Conservation (phyloP, 2,329 filamentous ascomycete species). For the Penicillium nordicum region DNA sequence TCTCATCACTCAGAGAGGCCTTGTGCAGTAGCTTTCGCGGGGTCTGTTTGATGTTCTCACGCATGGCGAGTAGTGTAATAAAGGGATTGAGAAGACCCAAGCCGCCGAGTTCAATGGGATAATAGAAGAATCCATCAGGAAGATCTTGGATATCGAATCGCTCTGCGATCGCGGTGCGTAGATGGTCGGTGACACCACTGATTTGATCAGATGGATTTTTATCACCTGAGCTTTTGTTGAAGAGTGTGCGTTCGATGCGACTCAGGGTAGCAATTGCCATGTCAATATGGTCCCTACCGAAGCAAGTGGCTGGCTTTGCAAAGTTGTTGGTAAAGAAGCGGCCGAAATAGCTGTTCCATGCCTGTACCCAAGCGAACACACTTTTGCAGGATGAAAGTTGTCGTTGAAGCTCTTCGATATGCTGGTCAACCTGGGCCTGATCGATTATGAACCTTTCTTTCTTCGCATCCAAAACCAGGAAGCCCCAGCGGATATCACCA, state of each 20-base stretch:
- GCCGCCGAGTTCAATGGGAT: conserved; percentile 51
- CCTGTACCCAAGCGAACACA: conserved; percentile 58
- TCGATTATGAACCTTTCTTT: conserved; percentile 59
- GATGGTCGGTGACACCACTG: conserved; percentile 53
- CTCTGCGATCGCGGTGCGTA: conserved; percentile 51
- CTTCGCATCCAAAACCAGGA: conserved; percentile 54
- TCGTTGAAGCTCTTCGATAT: conserved; percentile 57
- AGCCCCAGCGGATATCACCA: conserved; percentile 58
- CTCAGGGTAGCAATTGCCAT: conserved; percentile 52
- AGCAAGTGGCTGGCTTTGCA: conserved; percentile 53
- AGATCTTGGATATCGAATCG: conserved; percentile 51
- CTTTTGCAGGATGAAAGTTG: conserved; percentile 57
- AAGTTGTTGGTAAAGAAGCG: conserved; percentile 59
- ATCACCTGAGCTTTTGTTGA: conserved; percentile 32
- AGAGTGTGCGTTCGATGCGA: conserved; percentile 52
- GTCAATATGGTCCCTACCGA: conserved; percentile 55
- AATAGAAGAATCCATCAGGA: conserved; percentile 53
- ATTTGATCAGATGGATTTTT: conserved; percentile 7
- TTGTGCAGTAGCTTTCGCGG: conserved; percentile 34
- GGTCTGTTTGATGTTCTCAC: conserved; percentile 39
- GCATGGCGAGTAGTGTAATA: conserved; percentile 48
- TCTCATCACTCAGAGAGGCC: conserved; percentile 47
- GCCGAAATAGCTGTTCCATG: conserved; percentile 58
- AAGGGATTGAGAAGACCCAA: conserved; percentile 52
- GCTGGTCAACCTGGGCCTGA: conserved; percentile 55